Evolutionary conservation across 1,284 basidiomycete genomes (phyloP), one percentile per base, ranked within the genome.

Genomic region (Malassezia globosa): DNA sequence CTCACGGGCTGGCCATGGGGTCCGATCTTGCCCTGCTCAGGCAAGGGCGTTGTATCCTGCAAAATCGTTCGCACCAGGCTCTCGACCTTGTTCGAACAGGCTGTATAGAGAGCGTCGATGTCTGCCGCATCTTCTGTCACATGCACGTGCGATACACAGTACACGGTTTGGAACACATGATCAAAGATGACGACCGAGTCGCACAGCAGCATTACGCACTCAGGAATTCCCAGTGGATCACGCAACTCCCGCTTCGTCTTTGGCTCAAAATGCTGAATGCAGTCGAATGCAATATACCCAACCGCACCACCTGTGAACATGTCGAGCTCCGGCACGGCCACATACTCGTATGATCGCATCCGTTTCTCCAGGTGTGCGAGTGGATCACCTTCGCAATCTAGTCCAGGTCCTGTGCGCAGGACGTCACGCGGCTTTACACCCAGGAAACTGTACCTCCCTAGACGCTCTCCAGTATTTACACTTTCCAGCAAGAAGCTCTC

Each of bases 231-330:
- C 11, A 82, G 75, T 58, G 94, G 87, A 51, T 79, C 78, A 42
- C 85, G 77, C 19, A 81, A 76, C 13, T 53, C 55, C 47, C 92
- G 87, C 50, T 63, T 65, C 10, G 71, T 72, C 19, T 55, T 48
- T 3, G 71, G 71, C 74, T 99, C 94, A 66, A 99, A 99, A 73
- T 97, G 83, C 58, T 85, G 84, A 48, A 99, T 82, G 70, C 87
- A 87, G 71, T 99, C 94, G 75, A 92, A 99, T 11, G 87, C 81
- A 60, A 97, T 87, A 75, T 95, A 97, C 37, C 94, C 94, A 64
- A 97, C 87, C 0, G 92, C 92, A 43, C 94, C 94, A 42, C 94
- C 94, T 23, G 92, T 95, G 72, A 97, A 96, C 0, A 89, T 92
- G 0, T 85, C 83, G 34, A 95, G 78, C 72, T 89, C 85, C 5